Percentiles rank a stretch among this genome's conserved stretches.
Evolutionary conservation across 1,139 yeast genomes (phyloP).

Genomic region (Blastobotrys malaysiensis): DNA sequence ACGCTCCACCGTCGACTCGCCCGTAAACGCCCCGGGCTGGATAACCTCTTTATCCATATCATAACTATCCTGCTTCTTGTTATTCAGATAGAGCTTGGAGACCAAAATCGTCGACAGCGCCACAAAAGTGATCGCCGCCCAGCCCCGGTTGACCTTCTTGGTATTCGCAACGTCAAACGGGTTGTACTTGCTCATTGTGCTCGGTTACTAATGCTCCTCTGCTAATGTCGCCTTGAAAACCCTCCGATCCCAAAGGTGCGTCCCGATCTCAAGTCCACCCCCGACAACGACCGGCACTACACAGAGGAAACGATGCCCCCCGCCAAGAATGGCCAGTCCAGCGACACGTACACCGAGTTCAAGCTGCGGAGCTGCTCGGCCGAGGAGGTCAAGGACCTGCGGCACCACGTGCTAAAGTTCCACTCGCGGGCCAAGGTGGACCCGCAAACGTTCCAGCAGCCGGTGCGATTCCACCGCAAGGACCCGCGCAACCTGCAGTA

Average conservation of each 20-base stretch:
- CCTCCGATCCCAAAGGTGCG: not conserved
- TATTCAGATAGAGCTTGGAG: conserved; percentile 18
- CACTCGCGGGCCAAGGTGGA: conserved; percentile 69
- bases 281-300: not conserved
- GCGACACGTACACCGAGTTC: conserved; percentile 45
- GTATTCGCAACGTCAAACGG: conserved; percentile 12
- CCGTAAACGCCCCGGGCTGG: conserved; percentile 35
- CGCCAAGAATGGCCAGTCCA: not conserved
- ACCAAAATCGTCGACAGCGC: conserved; percentile 22
- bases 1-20: conserved; percentile 29
- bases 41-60: conserved; percentile 21
- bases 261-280: not conserved
- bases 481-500: conserved; percentile 89
- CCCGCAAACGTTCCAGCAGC: conserved; percentile 69
- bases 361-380: conserved; percentile 68
- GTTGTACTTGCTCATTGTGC: conserved; percentile 5
- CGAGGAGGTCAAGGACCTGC: conserved; percentile 65
- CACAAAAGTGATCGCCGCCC: conserved; percentile 27
- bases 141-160: conserved; percentile 26
- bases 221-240: too few relatives aligned
- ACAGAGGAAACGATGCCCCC: not conserved
- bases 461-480: conserved; percentile 83
- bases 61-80: conserved; percentile 8
- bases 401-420: conserved; percentile 79
- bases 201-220: too few relatives aligned